A percentile compares a stretch with the other conserved stretches of the same genome.
These are phyloP conservation scores for Ceratocystis harringtonii DNA, from an alignment of 2,329 filamentous ascomycete genomes.

Conservation along the genomic window DNA sequence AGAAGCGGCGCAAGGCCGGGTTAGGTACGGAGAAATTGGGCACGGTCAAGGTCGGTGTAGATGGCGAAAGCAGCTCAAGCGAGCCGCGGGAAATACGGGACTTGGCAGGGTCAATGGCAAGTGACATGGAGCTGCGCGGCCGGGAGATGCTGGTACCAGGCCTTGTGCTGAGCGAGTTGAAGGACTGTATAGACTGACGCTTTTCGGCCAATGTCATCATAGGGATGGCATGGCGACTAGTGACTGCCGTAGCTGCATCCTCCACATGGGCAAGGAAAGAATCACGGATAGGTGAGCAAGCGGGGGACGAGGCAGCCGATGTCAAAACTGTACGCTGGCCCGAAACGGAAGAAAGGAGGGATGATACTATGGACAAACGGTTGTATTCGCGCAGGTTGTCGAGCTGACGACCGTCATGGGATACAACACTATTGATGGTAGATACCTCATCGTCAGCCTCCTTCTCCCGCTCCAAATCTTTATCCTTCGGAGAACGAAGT, in stretches of 20 bases:
- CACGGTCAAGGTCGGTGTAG: neutral
- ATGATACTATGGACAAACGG: slow-evolving; percentile 45
- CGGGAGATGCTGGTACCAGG: slow-evolving; percentile 25
- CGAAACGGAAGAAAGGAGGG: slow-evolving; percentile 31
- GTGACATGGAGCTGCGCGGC: slow-evolving; percentile 32
- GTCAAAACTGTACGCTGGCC: slow-evolving; percentile 45
- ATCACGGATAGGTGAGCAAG: slow-evolving; percentile 40
- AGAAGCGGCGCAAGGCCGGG: slow-evolving; percentile 10
- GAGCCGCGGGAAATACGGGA: slow-evolving; percentile 6
- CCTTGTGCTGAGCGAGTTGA: slow-evolving; percentile 19
- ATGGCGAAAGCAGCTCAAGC: neutral
- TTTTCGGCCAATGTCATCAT: slow-evolving; percentile 29
- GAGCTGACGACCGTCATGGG: slow-evolving; percentile 43
- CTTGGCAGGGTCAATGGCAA: slow-evolving; percentile 25
- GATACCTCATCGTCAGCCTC: slow-evolving; percentile 36
- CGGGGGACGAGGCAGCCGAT: slow-evolving; percentile 42
- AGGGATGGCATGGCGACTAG: slow-evolving; percentile 29
- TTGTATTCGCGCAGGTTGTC: slow-evolving; percentile 44
- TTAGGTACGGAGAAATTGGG: slow-evolving; percentile 17
- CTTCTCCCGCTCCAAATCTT: slow-evolving; percentile 15
- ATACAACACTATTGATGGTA: slow-evolving; percentile 40
- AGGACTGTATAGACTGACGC: slow-evolving; percentile 36
- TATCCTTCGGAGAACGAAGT: neutral
- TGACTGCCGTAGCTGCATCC: slow-evolving; percentile 25
- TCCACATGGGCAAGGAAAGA: slow-evolving; percentile 30